These are phyloP conservation scores for Arachnopeziza araneosa DNA, from an alignment of 2,329 filamentous ascomycete species.

Conservation along the genomic window DNA sequence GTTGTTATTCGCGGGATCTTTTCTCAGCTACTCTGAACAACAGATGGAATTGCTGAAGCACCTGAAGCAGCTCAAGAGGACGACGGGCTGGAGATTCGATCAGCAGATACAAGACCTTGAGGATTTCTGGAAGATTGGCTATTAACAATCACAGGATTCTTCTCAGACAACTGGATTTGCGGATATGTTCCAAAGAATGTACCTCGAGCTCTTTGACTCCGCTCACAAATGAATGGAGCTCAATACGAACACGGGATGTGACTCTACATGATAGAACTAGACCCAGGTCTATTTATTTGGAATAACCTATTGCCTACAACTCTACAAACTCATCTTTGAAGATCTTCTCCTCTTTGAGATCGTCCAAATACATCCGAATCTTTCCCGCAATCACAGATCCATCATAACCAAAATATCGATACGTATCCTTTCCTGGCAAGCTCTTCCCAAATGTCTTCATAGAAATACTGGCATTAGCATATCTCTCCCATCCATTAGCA, in stretches of 20 bases:
- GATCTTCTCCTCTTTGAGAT: constrained; percentile 1
- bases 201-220: not conserved
- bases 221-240: not conserved
- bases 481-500: constrained; percentile 53
- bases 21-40: not conserved
- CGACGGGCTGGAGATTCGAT: not conserved
- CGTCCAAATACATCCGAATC: not conserved
- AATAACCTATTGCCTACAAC: not conserved
- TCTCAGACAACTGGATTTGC: too few species aligned
- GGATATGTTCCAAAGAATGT: not conserved
- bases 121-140: not conserved
- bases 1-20: not conserved
- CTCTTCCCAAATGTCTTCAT: constrained; percentile 52
- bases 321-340: constrained; percentile 5
- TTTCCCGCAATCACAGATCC: constrained; percentile 35
- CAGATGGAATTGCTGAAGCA: not conserved
- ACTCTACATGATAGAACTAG: not conserved
- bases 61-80: not conserved
- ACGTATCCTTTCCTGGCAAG: constrained; percentile 47
- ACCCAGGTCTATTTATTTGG: not conserved
- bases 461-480: constrained; percentile 50
- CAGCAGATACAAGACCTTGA: not conserved
- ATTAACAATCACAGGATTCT: too few species aligned
- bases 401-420: constrained; percentile 52
- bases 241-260: not conserved